Percentiles rank a stretch among this genome's conserved stretches.
Conservation (phyloP, 2,329 filamentous ascomycete genomes). For the Hypomyces perniciosus region DNA sequence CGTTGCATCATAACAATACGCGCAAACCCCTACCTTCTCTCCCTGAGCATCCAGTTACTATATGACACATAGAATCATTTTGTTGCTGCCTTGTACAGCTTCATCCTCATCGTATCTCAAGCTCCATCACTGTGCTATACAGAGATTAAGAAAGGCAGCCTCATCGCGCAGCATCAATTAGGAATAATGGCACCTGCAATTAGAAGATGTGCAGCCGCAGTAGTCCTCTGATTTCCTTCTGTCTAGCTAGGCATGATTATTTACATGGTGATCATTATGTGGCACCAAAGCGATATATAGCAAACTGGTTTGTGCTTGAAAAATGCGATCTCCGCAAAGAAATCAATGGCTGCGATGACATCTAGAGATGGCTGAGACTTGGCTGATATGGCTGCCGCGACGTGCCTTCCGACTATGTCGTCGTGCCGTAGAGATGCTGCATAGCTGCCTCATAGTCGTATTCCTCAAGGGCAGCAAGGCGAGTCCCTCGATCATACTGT, state of each 20-base stretch:
- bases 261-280: constrained; percentile 13
- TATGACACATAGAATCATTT: neutral
- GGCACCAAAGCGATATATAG: constrained; percentile 14
- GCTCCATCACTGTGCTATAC: neutral
- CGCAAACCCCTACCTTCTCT: constrained; percentile 37
- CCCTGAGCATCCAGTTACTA: constrained; percentile 17
- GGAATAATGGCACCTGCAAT: too few relatives aligned
- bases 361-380: constrained; percentile 1
- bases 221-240: constrained; percentile 1
- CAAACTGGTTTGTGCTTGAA: constrained; percentile 10
- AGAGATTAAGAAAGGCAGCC: neutral
- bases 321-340: constrained; percentile 7
- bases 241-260: constrained; percentile 12
- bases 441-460: constrained; percentile 45
- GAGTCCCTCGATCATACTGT: constrained; percentile 76
- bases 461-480: constrained; percentile 62
- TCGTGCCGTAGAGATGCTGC: constrained; percentile 31
- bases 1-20: constrained; percentile 16
- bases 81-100: neutral
- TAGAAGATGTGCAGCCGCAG: neutral
- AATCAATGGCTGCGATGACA: constrained; percentile 7
- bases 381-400: neutral
- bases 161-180: too few relatives aligned
- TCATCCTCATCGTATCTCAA: too few relatives aligned
- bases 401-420: constrained; percentile 3